These are phyloP conservation scores for Cyclaneusma minus DNA, from an alignment of 2,329 filamentous ascomycete genomes.

Conservation along the genomic window DNA sequence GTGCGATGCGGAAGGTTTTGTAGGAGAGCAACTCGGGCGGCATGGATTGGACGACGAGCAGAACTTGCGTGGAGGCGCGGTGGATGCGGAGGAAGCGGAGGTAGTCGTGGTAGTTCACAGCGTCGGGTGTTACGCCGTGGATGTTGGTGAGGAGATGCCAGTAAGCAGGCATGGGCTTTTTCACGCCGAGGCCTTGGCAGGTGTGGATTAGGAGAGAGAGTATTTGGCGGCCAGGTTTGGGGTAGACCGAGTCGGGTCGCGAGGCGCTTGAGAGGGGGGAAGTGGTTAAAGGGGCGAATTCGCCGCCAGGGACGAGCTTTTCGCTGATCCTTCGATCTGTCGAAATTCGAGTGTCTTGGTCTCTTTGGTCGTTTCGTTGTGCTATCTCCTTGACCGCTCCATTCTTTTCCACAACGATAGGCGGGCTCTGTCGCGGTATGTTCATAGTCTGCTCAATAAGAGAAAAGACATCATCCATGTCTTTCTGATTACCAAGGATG, in stretches of 20 bases:
- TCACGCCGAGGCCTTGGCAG: conserved; percentile 42
- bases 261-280: conserved; percentile 8
- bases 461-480: conserved; percentile 58
- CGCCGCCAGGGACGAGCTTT: conserved; percentile 10
- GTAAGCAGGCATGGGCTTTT: conserved; percentile 53
- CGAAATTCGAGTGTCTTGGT: conserved; percentile 3
- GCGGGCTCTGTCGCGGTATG: conserved; percentile 36
- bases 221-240: conserved; percentile 34
- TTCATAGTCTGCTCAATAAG: conserved; percentile 73
- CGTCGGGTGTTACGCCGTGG: conserved; percentile 53
- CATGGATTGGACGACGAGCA: conserved; percentile 41
- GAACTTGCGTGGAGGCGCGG: conserved; percentile 46
- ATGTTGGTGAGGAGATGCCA: conserved; percentile 57
- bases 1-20: conserved; percentile 54
- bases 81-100: conserved; percentile 50
- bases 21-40: conserved; percentile 26
- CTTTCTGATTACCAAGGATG: conserved; percentile 43
- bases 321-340: too few relatives aligned
- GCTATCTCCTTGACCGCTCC: conserved; percentile 2
- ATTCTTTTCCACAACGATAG: conserved; percentile 4
- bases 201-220: conserved; percentile 57
- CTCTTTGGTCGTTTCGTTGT: conserved; percentile 3
- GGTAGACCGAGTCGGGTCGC: too few relatives aligned
- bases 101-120: conserved; percentile 52
- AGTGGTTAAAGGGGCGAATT: too few relatives aligned